These are phyloP conservation scores for Penium margaritaceum DNA, from an alignment of 139 green algal genomes.

Conservation along the genomic window DNA sequence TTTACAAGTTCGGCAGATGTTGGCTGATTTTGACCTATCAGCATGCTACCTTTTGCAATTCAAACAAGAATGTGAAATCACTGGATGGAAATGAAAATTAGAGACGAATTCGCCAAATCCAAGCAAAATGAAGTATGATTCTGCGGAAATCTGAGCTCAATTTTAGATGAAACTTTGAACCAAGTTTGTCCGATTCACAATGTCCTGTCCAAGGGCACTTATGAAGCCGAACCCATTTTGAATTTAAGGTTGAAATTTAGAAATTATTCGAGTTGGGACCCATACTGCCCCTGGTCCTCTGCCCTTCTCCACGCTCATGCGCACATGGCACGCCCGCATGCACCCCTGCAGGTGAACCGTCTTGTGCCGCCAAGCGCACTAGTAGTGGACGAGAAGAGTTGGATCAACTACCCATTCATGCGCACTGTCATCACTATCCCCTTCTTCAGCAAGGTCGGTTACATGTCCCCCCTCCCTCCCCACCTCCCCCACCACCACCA, in stretches of 20 bases:
- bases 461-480: neutral
- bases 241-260: too few species aligned
- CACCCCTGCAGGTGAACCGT: conserved; percentile 3
- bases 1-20: too few species aligned
- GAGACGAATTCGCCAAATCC: neutral
- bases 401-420: conserved; percentile 21
- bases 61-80: neutral
- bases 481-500: neutral
- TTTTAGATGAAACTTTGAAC: too few species aligned
- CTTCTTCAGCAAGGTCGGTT: conserved; percentile 29
- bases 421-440: conserved; percentile 25
- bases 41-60: too few species aligned
- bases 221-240: too few species aligned
- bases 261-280: too few species aligned
- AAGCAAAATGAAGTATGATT: neutral
- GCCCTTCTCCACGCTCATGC: too few species aligned
- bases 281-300: too few species aligned
- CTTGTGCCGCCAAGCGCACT: conserved; percentile 17
- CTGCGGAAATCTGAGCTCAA: too few species aligned
- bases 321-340: neutral
- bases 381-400: conserved; percentile 38
- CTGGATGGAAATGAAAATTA: neutral
- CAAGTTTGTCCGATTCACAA: too few species aligned
- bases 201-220: too few species aligned
- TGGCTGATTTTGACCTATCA: too few species aligned